Conservation (phyloP, 1,139 yeast species). For the Yarrowia galli region DNA sequence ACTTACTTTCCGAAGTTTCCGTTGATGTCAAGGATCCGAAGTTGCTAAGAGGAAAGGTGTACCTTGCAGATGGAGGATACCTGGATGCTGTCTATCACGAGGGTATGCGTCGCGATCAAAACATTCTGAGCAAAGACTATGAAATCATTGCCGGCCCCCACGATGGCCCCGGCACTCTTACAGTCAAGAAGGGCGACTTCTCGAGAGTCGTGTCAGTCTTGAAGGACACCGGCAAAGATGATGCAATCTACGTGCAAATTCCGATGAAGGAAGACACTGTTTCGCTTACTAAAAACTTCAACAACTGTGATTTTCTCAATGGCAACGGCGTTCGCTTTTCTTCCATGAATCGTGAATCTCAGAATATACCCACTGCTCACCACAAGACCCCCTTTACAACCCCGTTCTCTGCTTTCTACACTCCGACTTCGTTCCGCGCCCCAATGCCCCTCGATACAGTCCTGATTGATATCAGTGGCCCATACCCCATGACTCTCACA, state of each 20-base stretch:
- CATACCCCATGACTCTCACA: constrained; percentile 19
- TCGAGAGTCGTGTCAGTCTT: background rate
- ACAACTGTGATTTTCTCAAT: constrained; percentile 20
- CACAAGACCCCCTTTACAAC: constrained; percentile 16
- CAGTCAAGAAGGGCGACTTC: constrained; percentile 11
- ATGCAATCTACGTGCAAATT: constrained; percentile 1
- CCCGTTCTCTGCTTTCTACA: constrained; percentile 22
- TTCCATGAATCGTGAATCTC: constrained; percentile 10
- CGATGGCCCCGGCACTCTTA: background rate
- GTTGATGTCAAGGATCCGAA: background rate
- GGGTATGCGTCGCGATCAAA: background rate
- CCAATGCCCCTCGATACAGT: constrained; percentile 22
- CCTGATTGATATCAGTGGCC: constrained; percentile 23
- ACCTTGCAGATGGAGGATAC: constrained; percentile 6
- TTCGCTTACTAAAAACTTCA: background rate
- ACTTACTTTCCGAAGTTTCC: constrained; percentile 3
- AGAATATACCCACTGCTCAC: background rate
- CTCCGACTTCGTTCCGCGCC: constrained; percentile 23
- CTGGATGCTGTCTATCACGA: background rate
- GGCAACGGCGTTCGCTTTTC: constrained; percentile 28
- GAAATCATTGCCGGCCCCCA: constrained; percentile 2
- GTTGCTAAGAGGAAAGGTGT: constrained; percentile 2
- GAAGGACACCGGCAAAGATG: background rate
- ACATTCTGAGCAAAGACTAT: background rate
- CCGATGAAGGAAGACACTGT: constrained; percentile 12